Evolutionary conservation across 768 basidiomycete genomes (phyloP).

Genomic region (Rhodotorula graminis): DNA sequence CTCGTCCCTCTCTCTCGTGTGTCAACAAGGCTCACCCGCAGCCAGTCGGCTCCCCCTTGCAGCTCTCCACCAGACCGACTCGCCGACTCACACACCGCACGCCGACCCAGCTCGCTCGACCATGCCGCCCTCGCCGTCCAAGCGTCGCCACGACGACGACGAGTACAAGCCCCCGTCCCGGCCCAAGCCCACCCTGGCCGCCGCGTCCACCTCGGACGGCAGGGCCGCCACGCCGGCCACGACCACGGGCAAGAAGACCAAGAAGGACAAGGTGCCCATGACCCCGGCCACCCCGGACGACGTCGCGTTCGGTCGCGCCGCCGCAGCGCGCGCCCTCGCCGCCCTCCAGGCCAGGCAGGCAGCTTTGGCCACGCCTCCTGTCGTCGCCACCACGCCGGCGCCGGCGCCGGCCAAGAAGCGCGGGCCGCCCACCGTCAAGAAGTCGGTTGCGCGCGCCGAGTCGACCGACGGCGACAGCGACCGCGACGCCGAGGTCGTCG

Average conservation of each 20-base stretch:
- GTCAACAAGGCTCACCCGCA: background rate
- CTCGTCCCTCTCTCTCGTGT: background rate
- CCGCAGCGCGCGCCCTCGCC: background rate
- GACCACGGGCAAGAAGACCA: background rate
- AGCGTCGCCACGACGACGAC: no score
- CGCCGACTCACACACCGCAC: rapidly evolving
- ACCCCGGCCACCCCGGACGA: background rate
- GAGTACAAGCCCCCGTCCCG: no score
- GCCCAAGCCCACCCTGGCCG: no score
- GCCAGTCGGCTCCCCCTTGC: no score
- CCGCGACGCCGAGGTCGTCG: background rate
- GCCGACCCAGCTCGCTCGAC: background rate
- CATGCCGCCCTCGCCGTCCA: no score
- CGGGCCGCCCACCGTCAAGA: background rate
- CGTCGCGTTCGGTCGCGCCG: background rate
- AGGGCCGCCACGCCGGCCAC: no score
- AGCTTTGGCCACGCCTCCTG: background rate
- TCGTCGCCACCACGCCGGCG: background rate
- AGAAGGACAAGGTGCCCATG: background rate
- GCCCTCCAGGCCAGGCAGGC: background rate
- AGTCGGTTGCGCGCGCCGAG: background rate
- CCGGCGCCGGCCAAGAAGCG: background rate
- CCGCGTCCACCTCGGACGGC: no score
- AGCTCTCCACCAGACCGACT: background rate
- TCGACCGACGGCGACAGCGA: no score